Evolutionary conservation across 2,329 filamentous ascomycete genomes (phyloP).

Genomic region (Drechslera avenae): DNA sequence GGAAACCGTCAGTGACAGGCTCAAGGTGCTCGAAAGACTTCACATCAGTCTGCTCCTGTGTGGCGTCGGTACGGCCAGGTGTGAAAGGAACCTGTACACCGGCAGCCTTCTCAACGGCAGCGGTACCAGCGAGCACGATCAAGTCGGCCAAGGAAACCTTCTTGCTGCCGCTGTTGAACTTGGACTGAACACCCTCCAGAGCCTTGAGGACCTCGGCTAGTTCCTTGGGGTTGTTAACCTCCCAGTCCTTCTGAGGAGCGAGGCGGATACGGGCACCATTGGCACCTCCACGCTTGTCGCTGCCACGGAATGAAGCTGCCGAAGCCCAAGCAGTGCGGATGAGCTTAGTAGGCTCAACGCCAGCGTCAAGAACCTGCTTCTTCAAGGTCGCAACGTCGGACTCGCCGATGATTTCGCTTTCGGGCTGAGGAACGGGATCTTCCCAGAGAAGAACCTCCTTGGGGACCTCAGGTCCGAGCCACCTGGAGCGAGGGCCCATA

Average conservation of each 20-base stretch:
- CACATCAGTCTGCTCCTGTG: slow-evolving; percentile 72
- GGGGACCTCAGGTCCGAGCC: slow-evolving; percentile 76
- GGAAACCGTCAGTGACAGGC: slow-evolving; percentile 76
- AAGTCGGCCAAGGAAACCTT: slow-evolving; percentile 79
- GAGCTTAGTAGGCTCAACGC: slow-evolving; percentile 65
- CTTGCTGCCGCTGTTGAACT: slow-evolving; percentile 70
- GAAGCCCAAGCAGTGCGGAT: slow-evolving; percentile 56
- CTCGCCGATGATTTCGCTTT: slow-evolving; percentile 65
- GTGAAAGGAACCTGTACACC: slow-evolving; percentile 70
- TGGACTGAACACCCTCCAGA: slow-evolving; percentile 68
- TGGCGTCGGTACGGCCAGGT: slow-evolving; percentile 73
- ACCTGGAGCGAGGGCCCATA: slow-evolving; percentile 72
- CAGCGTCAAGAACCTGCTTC: slow-evolving; percentile 68
- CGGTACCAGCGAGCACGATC: slow-evolving; percentile 74
- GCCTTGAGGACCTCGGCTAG: slow-evolving; percentile 65
- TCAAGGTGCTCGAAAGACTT: slow-evolving; percentile 69
- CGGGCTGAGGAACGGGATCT: slow-evolving; percentile 68
- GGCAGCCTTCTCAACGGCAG: slow-evolving; percentile 74
- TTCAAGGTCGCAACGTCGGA: slow-evolving; percentile 69
- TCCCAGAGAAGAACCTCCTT: slow-evolving; percentile 74
- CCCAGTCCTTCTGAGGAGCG: slow-evolving; percentile 72
- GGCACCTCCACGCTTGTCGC: slow-evolving; percentile 82
- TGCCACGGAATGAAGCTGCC: slow-evolving; percentile 53
- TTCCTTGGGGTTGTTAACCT: slow-evolving; percentile 73
- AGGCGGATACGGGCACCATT: slow-evolving; percentile 80